These are phyloP conservation scores for Akanthomyces dipterigenus DNA, from an alignment of 2,329 filamentous ascomycete genomes.

Conservation along the genomic window DNA sequence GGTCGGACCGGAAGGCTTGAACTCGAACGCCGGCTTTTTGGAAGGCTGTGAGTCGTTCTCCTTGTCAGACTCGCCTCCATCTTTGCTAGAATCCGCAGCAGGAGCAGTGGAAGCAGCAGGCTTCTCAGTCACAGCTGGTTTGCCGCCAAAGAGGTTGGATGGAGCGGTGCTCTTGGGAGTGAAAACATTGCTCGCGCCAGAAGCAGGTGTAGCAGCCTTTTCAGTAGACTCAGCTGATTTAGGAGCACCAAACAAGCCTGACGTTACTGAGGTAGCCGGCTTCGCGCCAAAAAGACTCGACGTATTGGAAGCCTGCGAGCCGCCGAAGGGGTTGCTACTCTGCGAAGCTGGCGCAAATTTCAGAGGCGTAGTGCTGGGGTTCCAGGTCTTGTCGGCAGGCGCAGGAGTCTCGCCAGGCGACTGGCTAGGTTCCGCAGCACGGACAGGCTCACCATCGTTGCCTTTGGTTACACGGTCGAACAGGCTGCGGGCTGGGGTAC, in stretches of 20 bases:
- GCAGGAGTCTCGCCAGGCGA: constrained; percentile 19
- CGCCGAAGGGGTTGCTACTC: constrained; percentile 27
- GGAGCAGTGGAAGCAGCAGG: constrained; percentile 17
- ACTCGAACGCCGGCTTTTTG: constrained; percentile 27
- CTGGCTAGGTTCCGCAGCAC: constrained; percentile 24
- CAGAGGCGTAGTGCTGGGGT: constrained; percentile 44
- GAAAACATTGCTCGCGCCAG: constrained; percentile 28
- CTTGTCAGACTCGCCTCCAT: constrained; percentile 37
- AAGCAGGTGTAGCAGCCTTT: constrained; percentile 15
- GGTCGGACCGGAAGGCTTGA: constrained; percentile 23
- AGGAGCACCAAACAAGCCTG: not conserved
- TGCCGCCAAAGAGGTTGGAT: constrained; percentile 31
- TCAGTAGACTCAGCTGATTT: not conserved
- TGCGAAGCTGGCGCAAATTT: constrained; percentile 39
- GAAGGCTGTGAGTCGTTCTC: constrained; percentile 34
- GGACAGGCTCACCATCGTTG: constrained; percentile 42
- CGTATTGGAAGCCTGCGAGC: constrained; percentile 10
- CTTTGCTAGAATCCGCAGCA: constrained; percentile 24
- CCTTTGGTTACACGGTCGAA: constrained; percentile 50
- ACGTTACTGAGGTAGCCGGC: not conserved
- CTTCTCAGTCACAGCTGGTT: constrained; percentile 21
- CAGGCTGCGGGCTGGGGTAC: constrained; percentile 42
- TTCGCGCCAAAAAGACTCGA: constrained; percentile 15
- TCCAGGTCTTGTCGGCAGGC: constrained; percentile 33
- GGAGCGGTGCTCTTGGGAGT: constrained; percentile 28